A percentile compares a stretch with the other conserved stretches of the same genome.
These are phyloP conservation scores for Solanum pimpinellifolium DNA, from an alignment of 257 asterid species.

Conservation along the genomic window DNA sequence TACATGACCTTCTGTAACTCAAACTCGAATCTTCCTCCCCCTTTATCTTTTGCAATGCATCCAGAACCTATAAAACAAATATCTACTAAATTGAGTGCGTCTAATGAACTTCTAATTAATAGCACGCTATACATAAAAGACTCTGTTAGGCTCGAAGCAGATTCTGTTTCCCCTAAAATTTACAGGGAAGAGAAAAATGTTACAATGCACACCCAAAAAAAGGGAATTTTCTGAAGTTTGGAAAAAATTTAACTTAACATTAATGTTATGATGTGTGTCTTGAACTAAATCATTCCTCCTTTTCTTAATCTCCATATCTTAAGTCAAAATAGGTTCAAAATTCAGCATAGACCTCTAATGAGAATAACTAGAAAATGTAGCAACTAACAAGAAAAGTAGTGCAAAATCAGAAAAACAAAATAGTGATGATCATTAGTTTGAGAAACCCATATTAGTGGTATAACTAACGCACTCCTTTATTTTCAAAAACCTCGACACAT, in stretches of 20 bases:
- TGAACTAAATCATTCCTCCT: too few relatives aligned
- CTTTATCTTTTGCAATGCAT: slow-evolving; percentile 60
- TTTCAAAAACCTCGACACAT: too few relatives aligned
- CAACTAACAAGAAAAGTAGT: not conserved
- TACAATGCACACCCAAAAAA: not conserved
- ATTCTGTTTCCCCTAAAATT: not conserved
- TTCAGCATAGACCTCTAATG: not conserved
- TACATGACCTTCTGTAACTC: slow-evolving; percentile 58
- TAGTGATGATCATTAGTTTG: too few relatives aligned
- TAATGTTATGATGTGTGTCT: too few relatives aligned
- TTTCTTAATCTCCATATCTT: not conserved
- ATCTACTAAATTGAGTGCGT: not conserved
- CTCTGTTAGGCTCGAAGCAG: not conserved
- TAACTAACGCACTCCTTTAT: too few relatives aligned
- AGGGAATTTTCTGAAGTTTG: not conserved
- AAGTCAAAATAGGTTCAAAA: not conserved
- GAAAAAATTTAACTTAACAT: fast-evolving
- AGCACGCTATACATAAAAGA: not conserved
- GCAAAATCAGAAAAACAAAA: too few relatives aligned
- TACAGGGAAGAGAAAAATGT: not conserved
- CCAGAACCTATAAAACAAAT: slow-evolving; percentile 37
- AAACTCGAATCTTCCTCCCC: slow-evolving; percentile 45
- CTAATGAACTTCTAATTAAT: not conserved
- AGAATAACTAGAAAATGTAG: not conserved
- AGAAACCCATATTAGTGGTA: too few relatives aligned